Evolutionary conservation across 2,329 filamentous ascomycete species (phyloP), one percentile per base, ranked within the genome.

Genomic region (Emmonsiellopsis sp.): DNA sequence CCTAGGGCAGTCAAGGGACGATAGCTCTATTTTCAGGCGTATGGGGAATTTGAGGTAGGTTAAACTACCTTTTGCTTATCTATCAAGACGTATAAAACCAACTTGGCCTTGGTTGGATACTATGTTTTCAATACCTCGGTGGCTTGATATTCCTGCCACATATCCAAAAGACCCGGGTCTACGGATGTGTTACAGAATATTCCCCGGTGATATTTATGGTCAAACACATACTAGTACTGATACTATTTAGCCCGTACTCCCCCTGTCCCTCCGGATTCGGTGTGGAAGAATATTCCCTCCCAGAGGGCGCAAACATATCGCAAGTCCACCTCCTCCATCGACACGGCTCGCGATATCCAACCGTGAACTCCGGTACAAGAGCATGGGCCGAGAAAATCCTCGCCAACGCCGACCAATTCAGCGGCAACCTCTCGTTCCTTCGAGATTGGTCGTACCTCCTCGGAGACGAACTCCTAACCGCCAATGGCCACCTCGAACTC

Each of bases 271-370:
- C 66, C 36, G 87, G 87, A 1, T 90, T 89, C 58, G 87, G 87
- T 2, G 84, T 87, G 0, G 73, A 85, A 13, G 87, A 91, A 67
- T 86, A 85, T 60, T 75, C 85, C 2, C 66, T 88, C 13, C 86
- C 85, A 0, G 66, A 73, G 6, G 85, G 82, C 10, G 79, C 85
- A 0, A 82, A 85, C 54, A 86, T 89, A 49, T 74, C 83, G 32
- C 84, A 87, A 71, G 72, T 90, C 44, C 73, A 86, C 71, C 84
- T 89, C 82, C 73, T 89, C 4, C 85, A 84, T 10, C 80, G 87
- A 1, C 86, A 90, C 63, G 87, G 87, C 7, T 77, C 84, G 40
- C 77, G 87, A 11, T 91, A 90, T 66, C 87, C 87, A 0, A 86
- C 86, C 2, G 71, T 73, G 2, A 77, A 77, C 0, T 75, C 80